These are phyloP conservation scores for Apiospora malaysiana DNA, from an alignment of 2,329 filamentous ascomycete species.

Conservation along the genomic window DNA sequence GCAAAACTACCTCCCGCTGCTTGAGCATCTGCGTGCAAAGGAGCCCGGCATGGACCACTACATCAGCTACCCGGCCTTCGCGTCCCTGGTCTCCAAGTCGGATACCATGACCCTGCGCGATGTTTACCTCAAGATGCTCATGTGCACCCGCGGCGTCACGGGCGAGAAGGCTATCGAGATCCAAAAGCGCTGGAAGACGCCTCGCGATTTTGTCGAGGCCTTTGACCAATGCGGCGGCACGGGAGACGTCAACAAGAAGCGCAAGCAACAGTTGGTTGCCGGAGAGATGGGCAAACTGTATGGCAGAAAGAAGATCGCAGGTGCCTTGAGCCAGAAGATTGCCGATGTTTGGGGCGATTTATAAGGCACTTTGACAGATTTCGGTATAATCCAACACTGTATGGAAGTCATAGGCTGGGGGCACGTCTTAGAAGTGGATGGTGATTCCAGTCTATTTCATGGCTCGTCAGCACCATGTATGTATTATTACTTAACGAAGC, in stretches of 20 bases:
- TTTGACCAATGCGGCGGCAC: slow-evolving; percentile 60
- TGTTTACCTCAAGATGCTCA: slow-evolving; percentile 82
- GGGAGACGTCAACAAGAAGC: slow-evolving; percentile 57
- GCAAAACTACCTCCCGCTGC: slow-evolving; percentile 68
- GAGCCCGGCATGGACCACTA: slow-evolving; percentile 60
- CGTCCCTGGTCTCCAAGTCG: slow-evolving; percentile 75
- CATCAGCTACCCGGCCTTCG: slow-evolving; percentile 75
- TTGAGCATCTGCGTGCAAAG: slow-evolving; percentile 62
- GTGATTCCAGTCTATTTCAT: background rate
- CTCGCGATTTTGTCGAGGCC: slow-evolving; percentile 72
- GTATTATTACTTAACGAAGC: slow-evolving; percentile 5
- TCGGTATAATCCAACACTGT: background rate
- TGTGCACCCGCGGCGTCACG: slow-evolving; percentile 77
- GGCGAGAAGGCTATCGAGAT: slow-evolving; percentile 82
- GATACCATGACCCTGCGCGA: slow-evolving; percentile 76
- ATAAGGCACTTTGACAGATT: slow-evolving; percentile 33
- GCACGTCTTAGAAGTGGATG: background rate
- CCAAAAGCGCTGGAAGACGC: slow-evolving; percentile 79
- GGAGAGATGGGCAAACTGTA: slow-evolving; percentile 62
- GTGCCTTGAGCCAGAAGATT: slow-evolving; percentile 69
- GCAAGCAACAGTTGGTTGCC: slow-evolving; percentile 65
- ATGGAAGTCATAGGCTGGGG: background rate
- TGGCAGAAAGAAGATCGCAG: slow-evolving; percentile 72
- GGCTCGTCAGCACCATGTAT: background rate
- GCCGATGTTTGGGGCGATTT: slow-evolving; percentile 73